phyloP scores from a whole-genome alignment of 768 basidiomycete species.

The Hygrophorus russula region DNA sequence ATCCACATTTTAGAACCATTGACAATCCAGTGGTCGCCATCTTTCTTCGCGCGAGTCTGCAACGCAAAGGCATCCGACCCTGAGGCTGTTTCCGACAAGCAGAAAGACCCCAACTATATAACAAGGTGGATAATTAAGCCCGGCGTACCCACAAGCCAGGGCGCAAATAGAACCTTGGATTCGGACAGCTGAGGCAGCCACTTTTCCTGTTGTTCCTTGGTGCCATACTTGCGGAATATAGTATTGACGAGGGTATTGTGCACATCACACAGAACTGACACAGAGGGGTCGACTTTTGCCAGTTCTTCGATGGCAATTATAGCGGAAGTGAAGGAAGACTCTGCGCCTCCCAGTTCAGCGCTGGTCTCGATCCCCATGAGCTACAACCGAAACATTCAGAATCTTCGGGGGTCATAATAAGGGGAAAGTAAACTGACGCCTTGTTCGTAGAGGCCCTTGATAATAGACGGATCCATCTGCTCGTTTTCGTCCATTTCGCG shows the following conservation, averaged over 20 bases:
- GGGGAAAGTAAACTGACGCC: slow-evolving; percentile 53
- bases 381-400: slow-evolving; percentile 25
- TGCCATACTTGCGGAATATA: slow-evolving; percentile 79
- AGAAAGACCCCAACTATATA: slow-evolving; percentile 85
- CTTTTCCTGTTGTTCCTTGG: slow-evolving; percentile 73
- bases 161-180: slow-evolving; percentile 44
- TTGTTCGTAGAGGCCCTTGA: slow-evolving; percentile 87
- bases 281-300: slow-evolving; percentile 90
- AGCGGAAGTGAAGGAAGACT: slow-evolving; percentile 86
- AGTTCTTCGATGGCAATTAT: slow-evolving; percentile 97
- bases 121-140: background rate
- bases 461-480: slow-evolving; percentile 79
- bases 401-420: background rate
- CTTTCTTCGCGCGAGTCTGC: slow-evolving; percentile 83
- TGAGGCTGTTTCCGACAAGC: slow-evolving; percentile 83
- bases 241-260: slow-evolving; percentile 99
- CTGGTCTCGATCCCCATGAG: slow-evolving; percentile 97
- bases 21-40: slow-evolving; percentile 76
- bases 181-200: slow-evolving; percentile 80
- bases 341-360: slow-evolving; percentile 75
- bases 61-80: slow-evolving; percentile 97
- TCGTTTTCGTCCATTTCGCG: slow-evolving; percentile 98
- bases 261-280: slow-evolving; percentile 94
- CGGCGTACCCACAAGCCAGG: background rate
- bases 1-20: slow-evolving; percentile 99